These are phyloP conservation scores for Trametes versicolor DNA, from an alignment of 1,284 basidiomycete species.

Conservation along the genomic window DNA sequence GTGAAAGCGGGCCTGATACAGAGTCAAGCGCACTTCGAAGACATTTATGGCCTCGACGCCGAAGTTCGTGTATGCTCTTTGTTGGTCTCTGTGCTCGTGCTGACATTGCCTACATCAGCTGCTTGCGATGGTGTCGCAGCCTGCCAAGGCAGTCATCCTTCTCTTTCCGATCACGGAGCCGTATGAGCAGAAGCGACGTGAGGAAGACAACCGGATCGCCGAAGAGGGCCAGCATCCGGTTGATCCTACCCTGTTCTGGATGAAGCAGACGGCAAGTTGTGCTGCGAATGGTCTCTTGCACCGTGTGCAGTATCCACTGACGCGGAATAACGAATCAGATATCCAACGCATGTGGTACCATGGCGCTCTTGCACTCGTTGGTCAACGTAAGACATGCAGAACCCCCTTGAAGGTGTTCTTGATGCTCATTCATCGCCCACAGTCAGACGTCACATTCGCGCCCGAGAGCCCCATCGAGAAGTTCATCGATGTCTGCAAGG, in stretches of 20 bases:
- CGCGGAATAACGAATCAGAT: slow-evolving; percentile 59
- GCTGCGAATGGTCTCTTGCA: neutral
- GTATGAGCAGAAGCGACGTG: slow-evolving; percentile 59
- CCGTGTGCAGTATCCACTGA: neutral
- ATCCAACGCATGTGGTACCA: slow-evolving; percentile 89
- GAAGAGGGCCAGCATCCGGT: slow-evolving; percentile 59
- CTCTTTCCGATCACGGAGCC: slow-evolving; percentile 78
- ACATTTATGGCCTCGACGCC: slow-evolving; percentile 85
- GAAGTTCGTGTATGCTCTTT: slow-evolving; percentile 55
- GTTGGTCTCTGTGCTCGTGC: slow-evolving; percentile 1
- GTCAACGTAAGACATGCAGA: slow-evolving; percentile 64
- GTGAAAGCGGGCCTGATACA: slow-evolving; percentile 74
- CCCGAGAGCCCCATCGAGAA: slow-evolving; percentile 67
- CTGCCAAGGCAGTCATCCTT: slow-evolving; percentile 83
- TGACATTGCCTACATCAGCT: slow-evolving; percentile 55
- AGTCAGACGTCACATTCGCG: slow-evolving; percentile 67
- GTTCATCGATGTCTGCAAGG: slow-evolving; percentile 72
- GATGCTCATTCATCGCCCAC: neutral
- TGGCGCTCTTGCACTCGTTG: slow-evolving; percentile 85
- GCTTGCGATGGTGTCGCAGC: slow-evolving; percentile 71
- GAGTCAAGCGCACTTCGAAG: slow-evolving; percentile 71
- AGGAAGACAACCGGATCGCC: slow-evolving; percentile 65
- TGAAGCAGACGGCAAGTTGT: slow-evolving; percentile 77
- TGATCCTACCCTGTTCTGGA: slow-evolving; percentile 74
- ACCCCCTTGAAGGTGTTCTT: slow-evolving; percentile 4